Evolutionary conservation across 2,329 filamentous ascomycete species (phyloP).

Genomic region (Penicillium sp.): DNA sequence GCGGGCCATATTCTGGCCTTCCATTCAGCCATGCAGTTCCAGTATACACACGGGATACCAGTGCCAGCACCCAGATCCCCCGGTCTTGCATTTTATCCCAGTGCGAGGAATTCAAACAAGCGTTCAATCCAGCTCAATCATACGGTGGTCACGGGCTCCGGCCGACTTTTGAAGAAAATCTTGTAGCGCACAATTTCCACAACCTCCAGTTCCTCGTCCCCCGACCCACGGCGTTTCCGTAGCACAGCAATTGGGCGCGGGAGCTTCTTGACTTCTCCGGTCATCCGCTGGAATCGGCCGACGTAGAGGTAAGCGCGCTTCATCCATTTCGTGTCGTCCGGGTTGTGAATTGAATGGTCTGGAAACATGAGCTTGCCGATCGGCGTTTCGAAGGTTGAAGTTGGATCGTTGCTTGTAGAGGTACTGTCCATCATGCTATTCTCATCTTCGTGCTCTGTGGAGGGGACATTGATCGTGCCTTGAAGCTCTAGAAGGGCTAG

Average conservation of each 20-base stretch:
- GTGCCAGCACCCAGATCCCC: neutral
- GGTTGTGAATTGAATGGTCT: conserved; percentile 58
- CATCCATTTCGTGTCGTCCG: conserved; percentile 71
- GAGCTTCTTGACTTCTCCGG: conserved; percentile 85
- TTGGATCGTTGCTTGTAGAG: conserved; percentile 8
- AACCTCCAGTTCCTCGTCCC: conserved; percentile 61
- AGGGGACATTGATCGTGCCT: conserved; percentile 76
- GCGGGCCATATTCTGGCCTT: neutral
- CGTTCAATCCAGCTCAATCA: conserved; percentile 18
- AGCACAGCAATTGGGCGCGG: conserved; percentile 75
- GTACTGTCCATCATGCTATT: conserved; percentile 24
- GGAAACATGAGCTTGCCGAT: conserved; percentile 77
- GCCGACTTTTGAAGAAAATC: conserved; percentile 75
- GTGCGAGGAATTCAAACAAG: neutral
- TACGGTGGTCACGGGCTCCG: conserved; percentile 69
- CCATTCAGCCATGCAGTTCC: neutral
- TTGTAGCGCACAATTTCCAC: conserved; percentile 85
- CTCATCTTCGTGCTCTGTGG: conserved; percentile 29
- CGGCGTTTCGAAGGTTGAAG: conserved; percentile 43
- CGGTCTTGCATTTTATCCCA: neutral
- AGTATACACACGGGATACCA: neutral
- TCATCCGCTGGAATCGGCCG: conserved; percentile 81
- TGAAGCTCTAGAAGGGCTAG: conserved; percentile 90
- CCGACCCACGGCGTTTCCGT: conserved; percentile 49
- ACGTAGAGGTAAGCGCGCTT: conserved; percentile 84